These are phyloP conservation scores for Megacollybia platyphylla DNA, from an alignment of 1,284 basidiomycete genomes.

Conservation along the genomic window DNA sequence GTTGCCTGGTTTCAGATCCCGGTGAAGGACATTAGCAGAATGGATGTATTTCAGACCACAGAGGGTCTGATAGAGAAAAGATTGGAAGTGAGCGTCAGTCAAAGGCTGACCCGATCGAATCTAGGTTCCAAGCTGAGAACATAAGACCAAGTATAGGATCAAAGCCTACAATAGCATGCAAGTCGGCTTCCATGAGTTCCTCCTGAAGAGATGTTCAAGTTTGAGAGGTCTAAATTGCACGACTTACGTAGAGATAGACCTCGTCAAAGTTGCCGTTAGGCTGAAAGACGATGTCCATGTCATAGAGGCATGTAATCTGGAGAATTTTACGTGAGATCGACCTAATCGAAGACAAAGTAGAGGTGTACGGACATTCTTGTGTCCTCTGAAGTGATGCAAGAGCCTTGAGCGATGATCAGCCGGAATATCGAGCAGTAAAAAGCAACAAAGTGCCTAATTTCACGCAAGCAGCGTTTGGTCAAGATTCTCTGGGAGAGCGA, in stretches of 20 bases:
- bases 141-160: neutral
- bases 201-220: constrained; percentile 38
- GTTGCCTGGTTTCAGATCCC: constrained; percentile 95
- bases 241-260: constrained; percentile 81
- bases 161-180: constrained; percentile 84
- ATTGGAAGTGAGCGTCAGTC: constrained; percentile 97
- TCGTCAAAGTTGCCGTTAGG: constrained; percentile 86
- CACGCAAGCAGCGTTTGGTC: constrained; percentile 88
- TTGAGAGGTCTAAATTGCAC: neutral
- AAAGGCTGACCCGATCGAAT: constrained; percentile 96
- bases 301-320: constrained; percentile 86
- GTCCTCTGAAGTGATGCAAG: constrained; percentile 90
- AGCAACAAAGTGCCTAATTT: constrained; percentile 57
- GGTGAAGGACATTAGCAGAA: constrained; percentile 94
- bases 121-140: constrained; percentile 23
- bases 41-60: constrained; percentile 99
- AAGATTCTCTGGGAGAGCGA: constrained; percentile 61
- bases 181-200: constrained; percentile 98
- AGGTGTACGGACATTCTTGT: constrained; percentile 70
- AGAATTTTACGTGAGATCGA: constrained; percentile 8
- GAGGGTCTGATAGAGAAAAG: constrained; percentile 97
- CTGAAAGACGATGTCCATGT: constrained; percentile 93
- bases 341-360: neutral
- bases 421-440: constrained; percentile 5
- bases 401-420: constrained; percentile 32